A percentile compares a stretch with the other conserved stretches of the same genome.
phyloP scores from a whole-genome alignment of 306 rosid genomes.

The Echinosophora koreensis region DNA sequence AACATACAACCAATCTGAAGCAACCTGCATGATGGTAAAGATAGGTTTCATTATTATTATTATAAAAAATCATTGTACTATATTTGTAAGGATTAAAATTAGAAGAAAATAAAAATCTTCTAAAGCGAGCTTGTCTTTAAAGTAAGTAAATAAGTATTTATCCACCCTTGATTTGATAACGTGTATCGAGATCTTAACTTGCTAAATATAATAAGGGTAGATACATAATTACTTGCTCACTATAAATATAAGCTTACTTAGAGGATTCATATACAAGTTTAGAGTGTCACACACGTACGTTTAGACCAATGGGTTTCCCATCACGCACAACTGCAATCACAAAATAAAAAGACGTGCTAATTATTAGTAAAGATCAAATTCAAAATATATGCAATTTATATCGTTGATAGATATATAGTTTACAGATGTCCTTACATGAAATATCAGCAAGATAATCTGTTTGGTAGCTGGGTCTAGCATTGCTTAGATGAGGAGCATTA shows the following conservation, averaged over 20 bases:
- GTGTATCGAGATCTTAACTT: too few relatives aligned
- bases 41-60: not conserved
- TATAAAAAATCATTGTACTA: too few relatives aligned
- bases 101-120: too few relatives aligned
- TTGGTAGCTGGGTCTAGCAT: not conserved
- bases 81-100: too few relatives aligned
- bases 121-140: too few relatives aligned
- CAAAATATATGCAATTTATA: not conserved
- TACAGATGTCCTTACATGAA: constrained; percentile 33
- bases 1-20: constrained; percentile 57
- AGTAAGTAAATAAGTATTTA: too few relatives aligned
- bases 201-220: too few relatives aligned
- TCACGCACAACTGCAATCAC: constrained; percentile 20
- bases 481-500: constrained; percentile 29
- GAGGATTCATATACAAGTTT: too few relatives aligned
- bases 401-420: not conserved
- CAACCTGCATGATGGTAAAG: constrained; percentile 43
- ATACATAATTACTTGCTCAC: too few relatives aligned
- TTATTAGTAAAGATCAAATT: not conserved
- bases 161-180: too few relatives aligned
- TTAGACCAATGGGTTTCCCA: constrained; percentile 47
- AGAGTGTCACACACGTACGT: not conserved
- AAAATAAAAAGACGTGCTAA: not conserved
- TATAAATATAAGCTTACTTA: too few relatives aligned
- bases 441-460: constrained; percentile 31